A percentile compares a stretch with the other conserved stretches of the same genome.
Evolutionary conservation across 306 rosid species (phyloP).

Genomic region (Datisca glomerata): DNA sequence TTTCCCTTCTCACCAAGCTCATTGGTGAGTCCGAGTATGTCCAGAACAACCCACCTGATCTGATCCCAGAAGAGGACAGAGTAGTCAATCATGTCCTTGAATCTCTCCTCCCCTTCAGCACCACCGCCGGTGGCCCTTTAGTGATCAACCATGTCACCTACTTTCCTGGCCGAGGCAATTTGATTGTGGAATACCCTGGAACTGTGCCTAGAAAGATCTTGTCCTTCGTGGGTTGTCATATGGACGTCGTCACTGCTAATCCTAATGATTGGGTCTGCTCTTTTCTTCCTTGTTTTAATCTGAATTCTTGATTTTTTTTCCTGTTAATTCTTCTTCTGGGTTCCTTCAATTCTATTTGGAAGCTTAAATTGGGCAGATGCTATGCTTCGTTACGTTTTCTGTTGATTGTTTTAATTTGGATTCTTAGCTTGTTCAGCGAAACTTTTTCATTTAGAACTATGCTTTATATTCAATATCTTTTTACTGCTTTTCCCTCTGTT

Average conservation of each 20-base stretch:
- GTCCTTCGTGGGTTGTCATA: conserved; percentile 82
- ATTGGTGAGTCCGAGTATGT: conserved; percentile 68
- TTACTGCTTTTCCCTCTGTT: too few relatives aligned
- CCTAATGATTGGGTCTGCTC: conserved; percentile 74
- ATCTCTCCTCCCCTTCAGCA: conserved; percentile 51
- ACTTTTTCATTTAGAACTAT: too few relatives aligned
- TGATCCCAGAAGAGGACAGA: conserved; percentile 73
- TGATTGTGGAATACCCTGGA: conserved; percentile 80
- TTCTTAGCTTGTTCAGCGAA: background rate
- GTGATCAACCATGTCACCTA: conserved; percentile 59
- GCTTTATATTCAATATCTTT: too few relatives aligned
- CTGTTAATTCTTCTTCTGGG: background rate
- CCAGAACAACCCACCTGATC: conserved; percentile 82
- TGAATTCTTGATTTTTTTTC: background rate
- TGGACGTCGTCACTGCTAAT: conserved; percentile 94
- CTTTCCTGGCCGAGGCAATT: conserved; percentile 60
- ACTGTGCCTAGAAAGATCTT: conserved; percentile 53
- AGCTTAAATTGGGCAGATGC: background rate
- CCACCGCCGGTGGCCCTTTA: conserved; percentile 64
- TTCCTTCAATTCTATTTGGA: background rate
- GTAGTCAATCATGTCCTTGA: conserved; percentile 55
- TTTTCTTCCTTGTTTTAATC: background rate
- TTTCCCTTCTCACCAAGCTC: conserved; percentile 53
- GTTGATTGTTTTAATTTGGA: too few relatives aligned
- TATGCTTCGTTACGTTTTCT: too few relatives aligned